A percentile compares a stretch with the other conserved stretches of the same genome.
Conservation (phyloP, 1,284 basidiomycete genomes). For the Ceratobasidium sp. region DNA sequence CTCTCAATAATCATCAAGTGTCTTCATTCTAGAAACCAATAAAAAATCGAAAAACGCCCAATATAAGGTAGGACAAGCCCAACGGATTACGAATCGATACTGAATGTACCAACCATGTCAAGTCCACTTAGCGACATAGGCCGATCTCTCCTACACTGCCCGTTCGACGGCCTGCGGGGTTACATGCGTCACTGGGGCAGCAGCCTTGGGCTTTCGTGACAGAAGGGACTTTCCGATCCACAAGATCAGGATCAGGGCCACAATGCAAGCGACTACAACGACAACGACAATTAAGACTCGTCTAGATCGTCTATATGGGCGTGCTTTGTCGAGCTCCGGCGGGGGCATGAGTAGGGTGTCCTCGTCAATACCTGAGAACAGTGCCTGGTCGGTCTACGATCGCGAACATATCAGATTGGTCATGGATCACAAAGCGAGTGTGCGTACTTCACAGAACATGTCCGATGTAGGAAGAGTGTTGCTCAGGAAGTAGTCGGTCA, state of each 20-base stretch:
- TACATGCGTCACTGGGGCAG: neutral
- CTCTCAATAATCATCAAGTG: too few relatives aligned
- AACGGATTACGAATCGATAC: too few relatives aligned
- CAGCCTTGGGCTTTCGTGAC: neutral
- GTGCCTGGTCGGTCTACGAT: constrained; percentile 10
- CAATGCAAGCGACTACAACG: neutral
- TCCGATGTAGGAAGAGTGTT: constrained; percentile 12
- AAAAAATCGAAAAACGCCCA: too few relatives aligned
- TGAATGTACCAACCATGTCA: too few relatives aligned
- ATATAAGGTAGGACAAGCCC: too few relatives aligned
- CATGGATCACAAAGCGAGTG: neutral
- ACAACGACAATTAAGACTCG: neutral
- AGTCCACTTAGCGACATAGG: too few relatives aligned
- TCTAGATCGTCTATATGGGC: neutral
- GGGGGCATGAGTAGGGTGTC: neutral
- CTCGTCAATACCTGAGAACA: constrained; percentile 15
- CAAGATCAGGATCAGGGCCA: neutral
- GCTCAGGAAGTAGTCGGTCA: constrained; percentile 16
- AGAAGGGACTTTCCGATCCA: neutral
- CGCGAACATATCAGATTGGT: neutral
- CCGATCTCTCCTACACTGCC: neutral
- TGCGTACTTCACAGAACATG: constrained; percentile 20
- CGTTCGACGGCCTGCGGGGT: neutral
- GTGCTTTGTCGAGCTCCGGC: neutral
- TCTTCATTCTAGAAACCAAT: too few relatives aligned